A percentile compares a stretch with the other conserved stretches of the same genome.
phyloP scores from a whole-genome alignment of 208 protist genomes.

The Trypanosoma theileri region DNA sequence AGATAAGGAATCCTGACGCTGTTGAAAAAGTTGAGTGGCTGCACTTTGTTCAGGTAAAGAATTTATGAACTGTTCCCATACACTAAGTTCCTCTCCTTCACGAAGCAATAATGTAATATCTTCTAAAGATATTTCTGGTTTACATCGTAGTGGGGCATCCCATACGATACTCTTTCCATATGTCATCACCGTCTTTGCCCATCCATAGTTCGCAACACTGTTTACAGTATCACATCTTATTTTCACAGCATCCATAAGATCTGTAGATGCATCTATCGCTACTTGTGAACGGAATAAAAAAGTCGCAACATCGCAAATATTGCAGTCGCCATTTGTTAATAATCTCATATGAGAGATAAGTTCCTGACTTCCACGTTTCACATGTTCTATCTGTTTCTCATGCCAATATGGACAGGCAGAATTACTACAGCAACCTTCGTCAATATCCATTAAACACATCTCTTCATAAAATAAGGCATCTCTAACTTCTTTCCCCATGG shows the following conservation, averaged over 20 bases:
- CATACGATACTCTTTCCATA: conserved; percentile 7
- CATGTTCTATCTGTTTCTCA: conserved; percentile 52
- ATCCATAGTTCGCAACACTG: conserved; percentile 17
- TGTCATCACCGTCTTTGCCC: conserved; percentile 11
- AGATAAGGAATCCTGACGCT: conserved; percentile 37
- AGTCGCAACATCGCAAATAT: conserved; percentile 23
- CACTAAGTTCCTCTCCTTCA: conserved; percentile 4
- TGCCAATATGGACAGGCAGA: conserved; percentile 66
- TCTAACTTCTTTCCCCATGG: conserved; percentile 12
- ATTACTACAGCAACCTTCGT: conserved; percentile 35
- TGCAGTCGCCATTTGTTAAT: conserved; percentile 9
- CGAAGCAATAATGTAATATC: conserved; percentile 13
- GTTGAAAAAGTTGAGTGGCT: conserved; percentile 35
- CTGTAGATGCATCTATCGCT: not conserved
- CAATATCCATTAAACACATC: conserved; percentile 64
- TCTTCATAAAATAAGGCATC: conserved; percentile 52
- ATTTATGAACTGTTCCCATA: conserved; percentile 25
- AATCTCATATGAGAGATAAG: conserved; percentile 1
- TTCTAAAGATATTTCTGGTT: not conserved
- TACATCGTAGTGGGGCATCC: conserved; percentile 15
- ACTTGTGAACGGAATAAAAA: conserved; percentile 1
- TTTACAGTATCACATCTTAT: conserved; percentile 24
- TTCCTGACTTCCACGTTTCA: conserved; percentile 24
- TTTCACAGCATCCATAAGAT: conserved; percentile 14
- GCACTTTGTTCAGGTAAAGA: not conserved